Conservation (phyloP, 163 green algal species). For the Scenedesmus sp. region DNA sequence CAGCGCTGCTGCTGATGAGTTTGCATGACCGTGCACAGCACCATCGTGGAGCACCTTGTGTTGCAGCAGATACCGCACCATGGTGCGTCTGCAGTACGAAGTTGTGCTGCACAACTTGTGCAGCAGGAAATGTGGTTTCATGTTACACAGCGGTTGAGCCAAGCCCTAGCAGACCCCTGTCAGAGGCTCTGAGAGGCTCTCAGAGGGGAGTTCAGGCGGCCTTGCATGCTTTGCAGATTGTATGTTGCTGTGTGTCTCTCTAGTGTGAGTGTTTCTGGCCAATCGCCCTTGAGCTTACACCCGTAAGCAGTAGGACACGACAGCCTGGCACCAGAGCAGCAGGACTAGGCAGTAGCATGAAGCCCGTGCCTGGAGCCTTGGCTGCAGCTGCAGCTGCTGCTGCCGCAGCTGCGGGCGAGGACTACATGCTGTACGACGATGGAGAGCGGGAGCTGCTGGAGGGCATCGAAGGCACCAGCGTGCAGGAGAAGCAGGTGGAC, state of each 20-base stretch:
- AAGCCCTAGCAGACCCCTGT: too few species aligned
- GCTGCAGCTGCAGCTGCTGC: background rate
- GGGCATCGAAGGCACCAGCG: conserved; percentile 50
- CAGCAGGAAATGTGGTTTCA: too few species aligned
- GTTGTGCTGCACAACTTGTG: too few species aligned
- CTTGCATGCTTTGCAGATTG: background rate
- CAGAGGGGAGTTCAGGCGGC: too few species aligned
- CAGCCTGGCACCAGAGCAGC: background rate
- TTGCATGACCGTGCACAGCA: background rate
- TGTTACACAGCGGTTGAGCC: too few species aligned
- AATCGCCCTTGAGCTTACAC: background rate
- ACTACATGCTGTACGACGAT: conserved; percentile 46
- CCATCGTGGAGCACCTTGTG: too few species aligned
- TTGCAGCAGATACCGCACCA: too few species aligned
- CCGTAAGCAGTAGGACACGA: background rate
- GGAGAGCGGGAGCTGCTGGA: conserved; percentile 53
- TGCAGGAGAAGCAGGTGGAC: conserved; percentile 60
- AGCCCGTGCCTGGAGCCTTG: conserved; percentile 17
- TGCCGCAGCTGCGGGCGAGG: background rate
- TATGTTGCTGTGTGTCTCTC: background rate
- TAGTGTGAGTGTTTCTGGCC: background rate
- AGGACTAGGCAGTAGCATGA: conserved; percentile 19
- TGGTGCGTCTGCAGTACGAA: too few species aligned
- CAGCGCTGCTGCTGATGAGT: background rate
- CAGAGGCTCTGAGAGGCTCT: too few species aligned